These are phyloP conservation scores for Podaxis pistillaris DNA, from an alignment of 768 basidiomycete species.

Conservation along the genomic window DNA sequence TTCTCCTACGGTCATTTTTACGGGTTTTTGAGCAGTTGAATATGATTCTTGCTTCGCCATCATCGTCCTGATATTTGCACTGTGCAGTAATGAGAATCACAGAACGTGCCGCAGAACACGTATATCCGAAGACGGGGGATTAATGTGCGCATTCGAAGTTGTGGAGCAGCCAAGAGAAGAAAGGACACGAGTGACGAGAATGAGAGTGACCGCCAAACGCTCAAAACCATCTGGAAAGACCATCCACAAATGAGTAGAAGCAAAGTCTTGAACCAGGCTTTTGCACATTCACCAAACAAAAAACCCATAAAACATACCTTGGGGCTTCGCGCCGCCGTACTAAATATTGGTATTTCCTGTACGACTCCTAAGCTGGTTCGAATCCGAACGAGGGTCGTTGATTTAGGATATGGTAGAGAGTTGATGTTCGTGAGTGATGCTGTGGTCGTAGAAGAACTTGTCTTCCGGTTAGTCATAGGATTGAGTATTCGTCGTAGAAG, in stretches of 20 bases:
- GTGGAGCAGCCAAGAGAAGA: no score
- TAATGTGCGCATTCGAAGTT: background rate
- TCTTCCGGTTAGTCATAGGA: background rate
- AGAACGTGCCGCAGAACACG: background rate
- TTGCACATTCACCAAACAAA: constrained; percentile 32
- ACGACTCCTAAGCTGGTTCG: constrained; percentile 56
- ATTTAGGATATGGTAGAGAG: constrained; percentile 32
- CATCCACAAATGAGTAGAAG: background rate
- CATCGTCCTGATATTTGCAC: constrained; percentile 41
- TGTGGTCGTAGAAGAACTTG: constrained; percentile 54
- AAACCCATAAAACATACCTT: constrained; percentile 61
- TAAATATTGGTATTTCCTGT: constrained; percentile 71
- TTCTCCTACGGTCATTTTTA: constrained; percentile 21
- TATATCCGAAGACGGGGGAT: background rate
- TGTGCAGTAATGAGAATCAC: constrained; percentile 21
- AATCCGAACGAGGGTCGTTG: constrained; percentile 27
- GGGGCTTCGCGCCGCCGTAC: constrained; percentile 51
- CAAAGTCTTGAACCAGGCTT: constrained; percentile 42
- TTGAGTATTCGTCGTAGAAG: no score
- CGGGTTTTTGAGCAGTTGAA: constrained; percentile 1
- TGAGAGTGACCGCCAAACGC: no score
- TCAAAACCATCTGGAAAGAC: background rate
- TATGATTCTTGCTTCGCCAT: constrained; percentile 27
- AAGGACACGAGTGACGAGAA: no score
- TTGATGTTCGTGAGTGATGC: constrained; percentile 57